Evolutionary conservation across 1,284 basidiomycete species (phyloP), one percentile per base, ranked within the genome.

Genomic region (Cerrena zonata): DNA sequence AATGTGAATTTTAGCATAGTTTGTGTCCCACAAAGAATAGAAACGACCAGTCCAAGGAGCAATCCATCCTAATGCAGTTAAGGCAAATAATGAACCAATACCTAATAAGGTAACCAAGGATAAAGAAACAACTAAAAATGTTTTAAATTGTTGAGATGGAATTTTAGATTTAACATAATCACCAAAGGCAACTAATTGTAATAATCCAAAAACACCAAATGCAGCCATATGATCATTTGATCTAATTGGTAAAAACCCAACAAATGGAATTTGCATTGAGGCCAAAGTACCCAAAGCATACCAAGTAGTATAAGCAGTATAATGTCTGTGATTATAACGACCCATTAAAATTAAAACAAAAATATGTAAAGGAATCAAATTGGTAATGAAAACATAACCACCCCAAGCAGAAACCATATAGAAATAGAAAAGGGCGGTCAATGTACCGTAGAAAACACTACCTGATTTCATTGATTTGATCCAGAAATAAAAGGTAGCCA

Each of bases 351-450:
- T 80, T 52, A 99, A 83, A 39, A 91, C 87, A 22, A 99, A 80
- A 0, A 89, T 91, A 63, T 99, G 96, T 2, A 99, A 75, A 27
- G 96, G 96, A 53, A 99, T 93, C 94, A 99, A 98, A 79, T 99
- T 99, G 52, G 96, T 99, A 71, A 99, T 99, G 78, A 99, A 99
- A 1, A 92, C 96, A 70, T 99, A 99, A 58, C 96, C 96, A 75
- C 96, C 96, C 96, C 96, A 99, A 13, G 96, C 96, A 45, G 96
- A 95, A 15, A 99, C 96, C 96, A 99, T 99, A 80, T 98, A 99
- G 60, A 97, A 98, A 75, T 99, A 99, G 74, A 99, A 98, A 13
- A 99, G 73, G 5, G 94, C 96, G 21, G 94, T 87, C 43, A 89
- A 66, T 19, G 91, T 91, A 36, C 94, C 95, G 64, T 84, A 98